Percentiles rank a stretch among this genome's conserved stretches.
Conservation (phyloP, 352 stramenopile genomes). For the Phytophthora litchii region DNA sequence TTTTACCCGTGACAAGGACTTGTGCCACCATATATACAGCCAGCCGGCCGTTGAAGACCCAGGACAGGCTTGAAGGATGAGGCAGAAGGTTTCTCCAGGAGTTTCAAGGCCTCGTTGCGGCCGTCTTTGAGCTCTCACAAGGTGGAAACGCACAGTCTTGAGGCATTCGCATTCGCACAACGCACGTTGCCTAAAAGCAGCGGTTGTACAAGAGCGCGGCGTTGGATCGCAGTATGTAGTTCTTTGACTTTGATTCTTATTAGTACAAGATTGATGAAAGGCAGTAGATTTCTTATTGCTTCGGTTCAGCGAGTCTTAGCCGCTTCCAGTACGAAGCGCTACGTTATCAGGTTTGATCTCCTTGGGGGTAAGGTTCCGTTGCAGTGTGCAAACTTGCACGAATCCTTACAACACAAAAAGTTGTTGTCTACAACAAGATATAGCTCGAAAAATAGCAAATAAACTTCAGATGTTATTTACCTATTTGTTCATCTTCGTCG, state of each 20-base stretch:
- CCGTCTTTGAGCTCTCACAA: slow-evolving; percentile 4
- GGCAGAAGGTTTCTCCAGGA: slow-evolving; percentile 27
- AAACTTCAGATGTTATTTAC: no score
- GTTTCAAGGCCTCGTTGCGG: slow-evolving; percentile 21
- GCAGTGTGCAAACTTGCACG: no score
- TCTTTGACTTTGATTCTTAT: slow-evolving; percentile 4
- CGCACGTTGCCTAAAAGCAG: slow-evolving; percentile 12
- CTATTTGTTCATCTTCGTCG: no score
- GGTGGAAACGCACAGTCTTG: slow-evolving; percentile 18
- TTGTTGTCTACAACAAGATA: no score
- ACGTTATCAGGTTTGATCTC: no score
- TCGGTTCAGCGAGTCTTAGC: slow-evolving; percentile 13
- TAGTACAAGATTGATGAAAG: neutral
- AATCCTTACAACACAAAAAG: no score
- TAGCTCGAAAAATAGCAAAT: no score
- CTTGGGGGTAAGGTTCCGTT: no score
- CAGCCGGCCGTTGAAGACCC: slow-evolving; percentile 7
- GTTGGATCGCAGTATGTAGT: slow-evolving; percentile 12
- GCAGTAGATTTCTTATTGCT: neutral
- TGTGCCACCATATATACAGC: slow-evolving; percentile 12
- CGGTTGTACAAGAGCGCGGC: slow-evolving; percentile 21
- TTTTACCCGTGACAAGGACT: slow-evolving; percentile 2
- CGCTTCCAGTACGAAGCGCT: no score
- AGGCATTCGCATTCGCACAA: slow-evolving; percentile 16
- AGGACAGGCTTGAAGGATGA: slow-evolving; percentile 23